These are phyloP conservation scores for Globisporangium mamillatum DNA, from an alignment of 352 stramenopile genomes.

Conservation along the genomic window DNA sequence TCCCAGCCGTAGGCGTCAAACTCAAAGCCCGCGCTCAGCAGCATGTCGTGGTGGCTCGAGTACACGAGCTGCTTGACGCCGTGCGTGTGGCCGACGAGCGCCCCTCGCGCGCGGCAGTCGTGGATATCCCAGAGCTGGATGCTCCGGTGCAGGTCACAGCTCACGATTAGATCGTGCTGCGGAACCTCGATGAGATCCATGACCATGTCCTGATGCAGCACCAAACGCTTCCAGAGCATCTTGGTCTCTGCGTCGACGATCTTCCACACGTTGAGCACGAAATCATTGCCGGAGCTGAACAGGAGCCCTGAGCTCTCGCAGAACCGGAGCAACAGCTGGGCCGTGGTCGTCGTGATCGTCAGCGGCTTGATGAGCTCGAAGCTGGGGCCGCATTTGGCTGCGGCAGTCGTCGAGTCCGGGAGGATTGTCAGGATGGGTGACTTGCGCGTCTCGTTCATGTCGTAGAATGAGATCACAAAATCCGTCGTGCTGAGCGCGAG, in stretches of 20 bases:
- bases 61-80: constrained; percentile 82
- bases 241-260: constrained; percentile 52
- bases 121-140: constrained; percentile 84
- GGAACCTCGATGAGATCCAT: constrained; percentile 71
- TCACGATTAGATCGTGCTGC: constrained; percentile 73
- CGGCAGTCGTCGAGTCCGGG: constrained; percentile 15
- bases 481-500: constrained; percentile 72
- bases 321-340: constrained; percentile 65
- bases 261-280: constrained; percentile 71
- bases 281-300: constrained; percentile 67
- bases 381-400: constrained; percentile 16
- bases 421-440: constrained; percentile 15
- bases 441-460: constrained; percentile 55
- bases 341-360: constrained; percentile 60
- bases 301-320: constrained; percentile 49
- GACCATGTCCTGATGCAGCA: constrained; percentile 53
- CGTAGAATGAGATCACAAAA: constrained; percentile 83
- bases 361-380: constrained; percentile 46
- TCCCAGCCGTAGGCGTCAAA: constrained; percentile 85
- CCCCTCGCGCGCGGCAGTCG: constrained; percentile 55
- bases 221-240: constrained; percentile 51
- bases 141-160: constrained; percentile 63
- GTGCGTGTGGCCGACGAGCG: constrained; percentile 55
- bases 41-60: constrained; percentile 61
- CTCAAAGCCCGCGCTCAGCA: constrained; percentile 84